Evolutionary conservation across 495 filamentous ascomycete genomes (phyloP).

Genomic region (Chaetomium fimeti): DNA sequence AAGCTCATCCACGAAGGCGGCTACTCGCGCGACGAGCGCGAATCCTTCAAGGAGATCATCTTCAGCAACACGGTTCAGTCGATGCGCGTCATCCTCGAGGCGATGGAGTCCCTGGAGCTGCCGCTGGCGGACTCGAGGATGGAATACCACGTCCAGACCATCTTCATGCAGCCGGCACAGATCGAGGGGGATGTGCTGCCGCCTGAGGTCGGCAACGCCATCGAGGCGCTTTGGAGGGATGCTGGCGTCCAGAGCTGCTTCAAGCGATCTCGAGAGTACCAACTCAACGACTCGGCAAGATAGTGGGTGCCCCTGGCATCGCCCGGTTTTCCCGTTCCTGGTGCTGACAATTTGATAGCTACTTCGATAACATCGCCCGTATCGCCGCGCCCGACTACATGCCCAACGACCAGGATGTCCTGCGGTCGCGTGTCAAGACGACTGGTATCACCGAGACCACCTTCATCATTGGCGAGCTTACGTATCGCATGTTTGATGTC

Average conservation of each 20-base stretch:
- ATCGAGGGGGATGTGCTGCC: slow-evolving; percentile 95
- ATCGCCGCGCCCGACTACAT: slow-evolving; percentile 92
- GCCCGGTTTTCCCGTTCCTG: not conserved
- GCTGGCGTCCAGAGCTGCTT: slow-evolving; percentile 93
- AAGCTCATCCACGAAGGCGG: slow-evolving; percentile 83
- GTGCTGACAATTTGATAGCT: slow-evolving; percentile 54
- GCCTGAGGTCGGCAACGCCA: slow-evolving; percentile 89
- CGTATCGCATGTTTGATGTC: slow-evolving; percentile 99
- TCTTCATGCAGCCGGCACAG: slow-evolving; percentile 93
- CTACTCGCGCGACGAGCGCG: slow-evolving; percentile 74
- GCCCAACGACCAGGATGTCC: slow-evolving; percentile 95
- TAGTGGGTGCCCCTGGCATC: slow-evolving; percentile 67
- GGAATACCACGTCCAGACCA: slow-evolving; percentile 92
- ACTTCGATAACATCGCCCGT: slow-evolving; percentile 93
- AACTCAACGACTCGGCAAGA: slow-evolving; percentile 95
- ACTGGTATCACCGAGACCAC: slow-evolving; percentile 99
- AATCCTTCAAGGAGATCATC: slow-evolving; percentile 93
- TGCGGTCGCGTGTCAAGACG: slow-evolving; percentile 96
- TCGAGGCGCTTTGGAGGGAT: slow-evolving; percentile 91
- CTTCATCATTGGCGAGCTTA: slow-evolving; percentile 96
- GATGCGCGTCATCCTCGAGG: slow-evolving; percentile 93
- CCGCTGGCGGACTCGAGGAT: slow-evolving; percentile 82
- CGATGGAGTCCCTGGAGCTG: slow-evolving; percentile 90
- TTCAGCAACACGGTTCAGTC: slow-evolving; percentile 98
- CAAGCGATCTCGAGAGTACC: slow-evolving; percentile 93